phyloP scores from a whole-genome alignment of 1,139 yeast genomes.

The Kodamaea sp. region DNA sequence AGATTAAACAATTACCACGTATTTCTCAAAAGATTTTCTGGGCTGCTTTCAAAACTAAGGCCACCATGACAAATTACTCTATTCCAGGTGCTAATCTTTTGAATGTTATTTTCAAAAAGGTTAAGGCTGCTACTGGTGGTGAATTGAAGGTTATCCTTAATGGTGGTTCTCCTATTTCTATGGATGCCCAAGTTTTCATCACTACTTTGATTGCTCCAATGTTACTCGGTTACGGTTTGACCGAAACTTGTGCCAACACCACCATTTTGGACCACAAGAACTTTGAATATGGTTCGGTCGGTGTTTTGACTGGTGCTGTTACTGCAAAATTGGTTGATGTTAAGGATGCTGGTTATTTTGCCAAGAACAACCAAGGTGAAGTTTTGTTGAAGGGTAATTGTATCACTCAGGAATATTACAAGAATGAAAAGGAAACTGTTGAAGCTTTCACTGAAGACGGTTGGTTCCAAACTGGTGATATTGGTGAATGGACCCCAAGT shows the following conservation, averaged over 20 bases:
- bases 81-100: slow-evolving; percentile 69
- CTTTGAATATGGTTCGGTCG: slow-evolving; percentile 73
- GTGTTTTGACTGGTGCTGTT: slow-evolving; percentile 77
- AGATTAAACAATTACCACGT: slow-evolving; percentile 64
- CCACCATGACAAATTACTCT: slow-evolving; percentile 54
- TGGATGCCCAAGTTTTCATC: slow-evolving; percentile 82
- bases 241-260: slow-evolving; percentile 93
- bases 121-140: slow-evolving; percentile 96
- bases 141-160: slow-evolving; percentile 66
- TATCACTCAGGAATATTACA: slow-evolving; percentile 73
- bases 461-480: slow-evolving; percentile 97
- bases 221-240: slow-evolving; percentile 94
- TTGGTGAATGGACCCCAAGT: slow-evolving; percentile 83
- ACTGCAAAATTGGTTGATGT: slow-evolving; percentile 91
- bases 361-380: slow-evolving; percentile 93
- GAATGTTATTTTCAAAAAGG: slow-evolving; percentile 74
- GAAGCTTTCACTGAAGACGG: slow-evolving; percentile 78
- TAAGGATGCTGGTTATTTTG: slow-evolving; percentile 86
- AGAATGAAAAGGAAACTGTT: slow-evolving; percentile 77
- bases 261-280: slow-evolving; percentile 62
- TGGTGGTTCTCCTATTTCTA: slow-evolving; percentile 93
- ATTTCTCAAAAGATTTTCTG: slow-evolving; percentile 80
- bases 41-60: slow-evolving; percentile 78
- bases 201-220: slow-evolving; percentile 77
- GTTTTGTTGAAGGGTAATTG: slow-evolving; percentile 73